phyloP scores from a whole-genome alignment of 169 alveolate species.

The Plasmodium gonderi region DNA sequence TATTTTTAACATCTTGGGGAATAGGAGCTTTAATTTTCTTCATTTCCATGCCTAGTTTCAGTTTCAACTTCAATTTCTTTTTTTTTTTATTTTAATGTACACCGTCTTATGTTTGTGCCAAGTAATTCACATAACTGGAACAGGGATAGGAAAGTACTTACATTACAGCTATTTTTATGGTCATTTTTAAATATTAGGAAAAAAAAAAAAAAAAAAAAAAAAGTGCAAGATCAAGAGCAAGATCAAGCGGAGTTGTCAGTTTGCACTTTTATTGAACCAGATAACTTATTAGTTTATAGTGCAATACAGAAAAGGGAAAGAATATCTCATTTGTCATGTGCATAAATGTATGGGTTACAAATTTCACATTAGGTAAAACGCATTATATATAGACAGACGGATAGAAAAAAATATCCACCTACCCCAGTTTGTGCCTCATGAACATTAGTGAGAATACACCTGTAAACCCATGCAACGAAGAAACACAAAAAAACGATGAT shows the following conservation, averaged over 20 bases:
- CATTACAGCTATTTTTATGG: not conserved
- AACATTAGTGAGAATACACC: slow-evolving; percentile 28
- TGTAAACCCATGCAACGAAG: slow-evolving; percentile 26
- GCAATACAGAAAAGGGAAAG: not conserved
- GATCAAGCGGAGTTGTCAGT: not conserved
- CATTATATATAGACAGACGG: not conserved
- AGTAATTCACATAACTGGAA: not conserved
- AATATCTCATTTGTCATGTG: not conserved
- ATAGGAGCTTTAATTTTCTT: not conserved
- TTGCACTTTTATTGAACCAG: not conserved
- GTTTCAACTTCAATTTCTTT: not conserved
- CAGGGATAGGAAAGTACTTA: not conserved
- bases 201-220: not conserved
- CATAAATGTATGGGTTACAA: not conserved
- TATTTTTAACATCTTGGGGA: not conserved
- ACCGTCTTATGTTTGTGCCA: not conserved
- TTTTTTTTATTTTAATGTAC: not conserved
- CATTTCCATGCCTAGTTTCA: not conserved
- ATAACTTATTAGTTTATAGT: not conserved
- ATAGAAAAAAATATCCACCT: not conserved
- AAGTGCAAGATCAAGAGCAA: too few relatives aligned
- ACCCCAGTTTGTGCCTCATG: slow-evolving; percentile 18
- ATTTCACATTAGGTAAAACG: not conserved
- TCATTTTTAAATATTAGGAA: not conserved
- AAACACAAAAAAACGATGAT: slow-evolving; percentile 23